Evolutionary conservation across 2,329 filamentous ascomycete species (phyloP).

Genomic region (Penicillium sp.): DNA sequence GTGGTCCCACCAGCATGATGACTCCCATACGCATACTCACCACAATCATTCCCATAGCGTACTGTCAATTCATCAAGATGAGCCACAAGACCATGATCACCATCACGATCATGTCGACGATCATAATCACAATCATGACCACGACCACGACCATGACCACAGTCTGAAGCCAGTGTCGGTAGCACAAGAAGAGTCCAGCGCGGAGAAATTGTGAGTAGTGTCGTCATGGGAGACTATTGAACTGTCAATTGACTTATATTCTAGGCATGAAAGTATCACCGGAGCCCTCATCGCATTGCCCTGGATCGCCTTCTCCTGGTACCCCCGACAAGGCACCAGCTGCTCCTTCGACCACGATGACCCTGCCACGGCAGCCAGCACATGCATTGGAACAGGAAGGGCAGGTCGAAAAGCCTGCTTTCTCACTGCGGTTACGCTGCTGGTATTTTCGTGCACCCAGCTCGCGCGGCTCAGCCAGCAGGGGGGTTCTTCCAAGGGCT

Average conservation of each 20-base stretch:
- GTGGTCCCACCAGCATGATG: constrained; percentile 29
- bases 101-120: not conserved
- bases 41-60: constrained; percentile 23
- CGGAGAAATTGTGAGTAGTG: constrained; percentile 14
- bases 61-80: constrained; percentile 15
- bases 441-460: constrained; percentile 29
- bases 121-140: not conserved
- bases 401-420: constrained; percentile 21
- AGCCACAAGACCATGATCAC: constrained; percentile 6
- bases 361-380: constrained; percentile 5
- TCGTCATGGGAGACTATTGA: constrained; percentile 1
- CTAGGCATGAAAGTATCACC: constrained; percentile 45
- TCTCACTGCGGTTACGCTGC: constrained; percentile 29
- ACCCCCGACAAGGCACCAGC: constrained; percentile 22
- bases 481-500: constrained; percentile 3
- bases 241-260: constrained; percentile 17
- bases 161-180: constrained; percentile 1
- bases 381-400: constrained; percentile 16
- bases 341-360: constrained; percentile 5
- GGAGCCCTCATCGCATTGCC: constrained; percentile 41
- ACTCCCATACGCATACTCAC: constrained; percentile 34
- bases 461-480: constrained; percentile 16
- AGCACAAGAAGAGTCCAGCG: constrained; percentile 1
- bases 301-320: constrained; percentile 37
- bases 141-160: constrained; percentile 3